Evolutionary conservation across 106 monocot species (phyloP).

Genomic region (Narthecium ossifragum): DNA sequence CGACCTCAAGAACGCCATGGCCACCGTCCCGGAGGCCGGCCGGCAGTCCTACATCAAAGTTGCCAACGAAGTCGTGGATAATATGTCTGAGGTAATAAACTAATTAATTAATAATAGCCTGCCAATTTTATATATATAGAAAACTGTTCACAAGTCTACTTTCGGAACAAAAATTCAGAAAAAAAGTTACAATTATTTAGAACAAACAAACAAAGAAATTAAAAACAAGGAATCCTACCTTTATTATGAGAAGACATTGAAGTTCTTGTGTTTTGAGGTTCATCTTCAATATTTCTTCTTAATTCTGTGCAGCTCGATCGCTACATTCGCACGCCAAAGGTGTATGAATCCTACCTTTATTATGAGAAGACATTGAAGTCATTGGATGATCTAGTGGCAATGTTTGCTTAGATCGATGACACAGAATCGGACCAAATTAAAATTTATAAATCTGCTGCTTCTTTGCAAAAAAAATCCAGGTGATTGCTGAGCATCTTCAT

Average conservation of each 20-base stretch:
- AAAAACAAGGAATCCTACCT: conserved; percentile 43
- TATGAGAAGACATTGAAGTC: conserved; percentile 91
- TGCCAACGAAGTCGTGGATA: conserved; percentile 80
- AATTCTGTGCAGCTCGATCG: conserved; percentile 51
- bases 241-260: conserved; percentile 86
- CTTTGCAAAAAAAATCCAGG: neutral
- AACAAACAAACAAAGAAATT: neutral
- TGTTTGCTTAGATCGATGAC: conserved; percentile 25
- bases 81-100: conserved; percentile 53
- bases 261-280: conserved; percentile 29
- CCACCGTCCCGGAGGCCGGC: conserved; percentile 37
- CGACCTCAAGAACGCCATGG: conserved; percentile 80
- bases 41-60: conserved; percentile 38
- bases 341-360: conserved; percentile 80
- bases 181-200: neutral
- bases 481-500: too few species aligned
- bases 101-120: neutral
- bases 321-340: conserved; percentile 64
- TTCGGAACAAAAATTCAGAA: too few species aligned
- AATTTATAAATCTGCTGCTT: too few species aligned
- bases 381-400: conserved; percentile 48
- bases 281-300: neutral
- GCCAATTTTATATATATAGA: neutral
- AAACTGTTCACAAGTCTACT: too few species aligned
- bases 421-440: neutral